phyloP scores from a whole-genome alignment of 768 basidiomycete genomes.

The Lyophyllum semitale region DNA sequence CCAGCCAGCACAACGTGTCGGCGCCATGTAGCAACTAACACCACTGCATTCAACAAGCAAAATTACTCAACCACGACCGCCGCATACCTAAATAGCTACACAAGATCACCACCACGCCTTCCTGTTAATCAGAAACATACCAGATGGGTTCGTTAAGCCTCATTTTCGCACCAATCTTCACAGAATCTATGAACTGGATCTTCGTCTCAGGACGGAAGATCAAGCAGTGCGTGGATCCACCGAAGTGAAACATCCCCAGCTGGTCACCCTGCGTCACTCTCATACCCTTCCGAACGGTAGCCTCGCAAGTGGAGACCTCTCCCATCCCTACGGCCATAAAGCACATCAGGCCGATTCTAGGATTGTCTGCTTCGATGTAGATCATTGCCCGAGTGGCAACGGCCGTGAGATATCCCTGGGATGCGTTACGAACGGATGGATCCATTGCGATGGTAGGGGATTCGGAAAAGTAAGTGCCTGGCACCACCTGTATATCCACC shows the following conservation, averaged over 20 bases:
- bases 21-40: too few species aligned
- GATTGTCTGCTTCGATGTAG: constrained; percentile 55
- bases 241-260: constrained; percentile 66
- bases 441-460: constrained; percentile 23
- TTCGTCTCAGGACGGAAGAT: constrained; percentile 34
- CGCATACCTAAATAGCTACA: too few species aligned
- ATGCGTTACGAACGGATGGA: constrained; percentile 23
- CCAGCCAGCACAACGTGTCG: too few species aligned
- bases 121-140: background rate
- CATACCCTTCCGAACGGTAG: constrained; percentile 40
- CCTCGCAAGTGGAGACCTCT: constrained; percentile 63
- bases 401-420: constrained; percentile 40
- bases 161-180: background rate
- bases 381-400: constrained; percentile 53
- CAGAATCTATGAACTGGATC: constrained; percentile 2
- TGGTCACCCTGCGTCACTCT: constrained; percentile 48
- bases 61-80: too few species aligned
- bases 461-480: constrained; percentile 52
- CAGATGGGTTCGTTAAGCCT: background rate
- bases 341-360: constrained; percentile 53
- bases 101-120: too few species aligned
- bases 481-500: constrained; percentile 41
- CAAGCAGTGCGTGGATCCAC: constrained; percentile 50
- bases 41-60: too few species aligned
- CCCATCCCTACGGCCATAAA: constrained; percentile 62